phyloP scores from a whole-genome alignment of 345 rosid genomes.

The Hibiscus trionum region DNA sequence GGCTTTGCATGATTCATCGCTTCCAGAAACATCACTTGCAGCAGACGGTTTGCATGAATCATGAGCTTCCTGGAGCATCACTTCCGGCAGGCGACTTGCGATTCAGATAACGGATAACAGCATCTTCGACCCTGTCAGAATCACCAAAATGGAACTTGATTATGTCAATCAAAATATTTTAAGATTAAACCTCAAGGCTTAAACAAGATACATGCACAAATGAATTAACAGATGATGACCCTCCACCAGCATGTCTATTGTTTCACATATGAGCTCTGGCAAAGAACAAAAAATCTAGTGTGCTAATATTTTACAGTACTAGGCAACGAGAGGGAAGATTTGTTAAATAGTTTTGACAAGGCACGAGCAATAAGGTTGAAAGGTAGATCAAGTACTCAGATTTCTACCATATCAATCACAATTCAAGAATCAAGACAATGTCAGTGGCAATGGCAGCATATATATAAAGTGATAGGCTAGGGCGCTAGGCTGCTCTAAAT shows the following conservation, averaged over 20 bases:
- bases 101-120: background rate
- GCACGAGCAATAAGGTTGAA: background rate
- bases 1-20: no score
- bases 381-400: background rate
- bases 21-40: no score
- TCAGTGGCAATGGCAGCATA: background rate
- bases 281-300: background rate
- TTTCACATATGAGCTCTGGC: background rate
- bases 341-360: background rate
- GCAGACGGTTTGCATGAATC: background rate
- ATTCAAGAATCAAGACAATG: background rate
- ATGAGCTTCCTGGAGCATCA: background rate
- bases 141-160: background rate
- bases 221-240: background rate
- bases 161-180: background rate
- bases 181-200: background rate
- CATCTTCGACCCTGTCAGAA: constrained; percentile 1
- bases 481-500: background rate
- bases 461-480: background rate
- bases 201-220: background rate
- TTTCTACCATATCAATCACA: background rate
- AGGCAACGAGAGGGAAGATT: background rate
- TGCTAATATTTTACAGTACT: background rate
- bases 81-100: background rate
- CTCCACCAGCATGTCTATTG: background rate